A percentile compares a stretch with the other conserved stretches of the same genome.
Evolutionary conservation across 164 flowering plant species (phyloP).

Genomic region (Magnolia sinica): DNA sequence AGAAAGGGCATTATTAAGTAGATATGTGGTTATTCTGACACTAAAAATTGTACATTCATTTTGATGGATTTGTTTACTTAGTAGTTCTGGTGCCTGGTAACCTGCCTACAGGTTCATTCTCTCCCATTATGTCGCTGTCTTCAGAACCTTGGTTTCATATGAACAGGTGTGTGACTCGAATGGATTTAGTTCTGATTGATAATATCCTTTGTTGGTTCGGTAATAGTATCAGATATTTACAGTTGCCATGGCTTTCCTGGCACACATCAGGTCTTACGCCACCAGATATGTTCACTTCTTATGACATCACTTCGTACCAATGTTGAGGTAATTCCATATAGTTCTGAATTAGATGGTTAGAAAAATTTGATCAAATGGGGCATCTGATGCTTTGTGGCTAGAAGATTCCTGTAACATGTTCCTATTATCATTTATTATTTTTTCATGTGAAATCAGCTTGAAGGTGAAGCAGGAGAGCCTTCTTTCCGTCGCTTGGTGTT

Average conservation of each 20-base stretch:
- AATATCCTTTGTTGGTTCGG: not conserved
- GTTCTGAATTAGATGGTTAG: not conserved
- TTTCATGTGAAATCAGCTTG: slow-evolving; percentile 48
- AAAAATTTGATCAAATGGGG: not conserved
- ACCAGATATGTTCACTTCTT: slow-evolving; percentile 93
- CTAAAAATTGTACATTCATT: not conserved
- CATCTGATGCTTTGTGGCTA: not conserved
- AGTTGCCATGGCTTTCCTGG: slow-evolving; percentile 8
- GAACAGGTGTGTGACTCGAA: slow-evolving; percentile 56
- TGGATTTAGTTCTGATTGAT: not conserved
- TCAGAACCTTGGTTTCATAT: slow-evolving; percentile 66
- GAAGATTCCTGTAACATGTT: not conserved
- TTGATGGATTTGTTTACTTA: slow-evolving; percentile 1
- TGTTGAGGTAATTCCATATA: slow-evolving; percentile 58
- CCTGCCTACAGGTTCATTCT: slow-evolving; percentile 67
- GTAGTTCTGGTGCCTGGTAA: slow-evolving; percentile 9
- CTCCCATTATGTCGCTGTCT: slow-evolving; percentile 78
- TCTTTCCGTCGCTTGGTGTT: slow-evolving; percentile 89
- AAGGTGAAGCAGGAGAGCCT: slow-evolving; percentile 96
- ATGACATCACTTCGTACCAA: slow-evolving; percentile 97
- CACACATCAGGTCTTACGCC: slow-evolving; percentile 68
- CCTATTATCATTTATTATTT: not conserved
- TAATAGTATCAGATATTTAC: slow-evolving; percentile 5
- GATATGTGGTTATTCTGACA: not conserved
- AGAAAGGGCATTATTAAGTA: not conserved